Conservation (phyloP, 2,329 filamentous ascomycete species). For the Fusarium dimerum region DNA sequence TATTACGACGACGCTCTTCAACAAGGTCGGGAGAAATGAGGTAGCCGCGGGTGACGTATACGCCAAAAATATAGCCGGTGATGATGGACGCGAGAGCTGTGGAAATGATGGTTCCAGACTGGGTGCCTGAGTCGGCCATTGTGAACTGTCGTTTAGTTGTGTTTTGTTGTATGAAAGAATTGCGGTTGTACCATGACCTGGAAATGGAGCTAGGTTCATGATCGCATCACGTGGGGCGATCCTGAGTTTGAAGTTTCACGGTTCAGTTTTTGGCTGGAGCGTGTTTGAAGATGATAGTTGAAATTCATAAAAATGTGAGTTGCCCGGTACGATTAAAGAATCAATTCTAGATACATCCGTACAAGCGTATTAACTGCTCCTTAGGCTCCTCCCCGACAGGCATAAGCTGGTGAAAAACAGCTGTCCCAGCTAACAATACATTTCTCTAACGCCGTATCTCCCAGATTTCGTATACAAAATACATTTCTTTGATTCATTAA, state of each 20-base stretch:
- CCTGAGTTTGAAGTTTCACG: neutral
- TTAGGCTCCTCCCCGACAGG: too few species aligned
- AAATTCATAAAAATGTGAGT: neutral
- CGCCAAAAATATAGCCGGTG: constrained; percentile 77
- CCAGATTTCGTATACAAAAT: neutral
- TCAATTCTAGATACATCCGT: too few species aligned
- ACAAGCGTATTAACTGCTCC: too few species aligned
- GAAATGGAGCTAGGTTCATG: constrained; percentile 16
- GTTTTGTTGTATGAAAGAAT: neutral
- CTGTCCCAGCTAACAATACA: too few species aligned
- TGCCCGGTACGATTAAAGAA: too few species aligned
- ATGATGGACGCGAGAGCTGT: constrained; percentile 74
- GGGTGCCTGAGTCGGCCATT: constrained; percentile 42
- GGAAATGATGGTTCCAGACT: constrained; percentile 64
- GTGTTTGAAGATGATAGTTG: neutral
- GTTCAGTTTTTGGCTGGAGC: neutral
- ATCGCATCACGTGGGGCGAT: constrained; percentile 22
- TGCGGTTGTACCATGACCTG: constrained; percentile 10
- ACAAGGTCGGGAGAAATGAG: constrained; percentile 57
- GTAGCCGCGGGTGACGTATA: constrained; percentile 68
- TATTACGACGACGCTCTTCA: constrained; percentile 57
- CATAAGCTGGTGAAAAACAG: too few species aligned
- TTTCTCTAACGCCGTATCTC: neutral
- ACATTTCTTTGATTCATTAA: constrained; percentile 10
- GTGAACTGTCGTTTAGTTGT: neutral